phyloP scores from a whole-genome alignment of 257 asterid genomes.

The Leptodermis oblonga region DNA sequence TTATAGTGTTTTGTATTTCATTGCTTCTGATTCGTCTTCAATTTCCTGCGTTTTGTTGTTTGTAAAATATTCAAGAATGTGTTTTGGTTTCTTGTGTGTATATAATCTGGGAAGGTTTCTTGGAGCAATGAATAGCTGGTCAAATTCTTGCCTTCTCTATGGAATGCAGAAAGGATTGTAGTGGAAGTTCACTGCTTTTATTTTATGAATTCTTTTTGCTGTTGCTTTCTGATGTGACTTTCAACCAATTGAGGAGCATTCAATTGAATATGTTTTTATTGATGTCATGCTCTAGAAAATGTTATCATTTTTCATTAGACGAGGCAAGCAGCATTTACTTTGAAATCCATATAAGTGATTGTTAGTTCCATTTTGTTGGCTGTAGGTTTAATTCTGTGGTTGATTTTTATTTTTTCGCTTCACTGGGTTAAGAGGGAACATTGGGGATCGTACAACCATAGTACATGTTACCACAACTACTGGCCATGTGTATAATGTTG shows the following conservation, averaged over 20 bases:
- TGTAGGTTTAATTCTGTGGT: background rate
- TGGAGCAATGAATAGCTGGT: background rate
- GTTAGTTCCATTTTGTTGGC: conserved; percentile 6
- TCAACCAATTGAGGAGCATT: conserved; percentile 36
- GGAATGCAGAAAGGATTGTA: conserved; percentile 22
- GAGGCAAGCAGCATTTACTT: conserved; percentile 20
- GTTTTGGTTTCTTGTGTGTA: conserved; percentile 1
- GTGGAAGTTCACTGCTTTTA: conserved; percentile 45
- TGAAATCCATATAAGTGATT: background rate
- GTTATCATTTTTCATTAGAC: conserved; percentile 35
- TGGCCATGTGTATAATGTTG: background rate
- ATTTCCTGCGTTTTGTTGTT: background rate
- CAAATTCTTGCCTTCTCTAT: conserved; percentile 14
- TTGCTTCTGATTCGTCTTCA: background rate
- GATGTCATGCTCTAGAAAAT: conserved; percentile 31
- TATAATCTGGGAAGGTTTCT: conserved; percentile 4
- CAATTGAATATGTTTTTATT: conserved; percentile 27
- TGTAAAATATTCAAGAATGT: background rate
- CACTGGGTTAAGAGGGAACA: background rate
- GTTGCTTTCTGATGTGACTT: conserved; percentile 45
- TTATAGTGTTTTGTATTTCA: background rate
- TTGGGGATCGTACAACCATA: background rate
- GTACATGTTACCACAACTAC: background rate
- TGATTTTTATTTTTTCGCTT: background rate
- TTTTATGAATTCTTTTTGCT: conserved; percentile 34